A percentile compares a stretch with the other conserved stretches of the same genome.
phyloP scores from a whole-genome alignment of 768 basidiomycete genomes.

The Leccinum variicolor region DNA sequence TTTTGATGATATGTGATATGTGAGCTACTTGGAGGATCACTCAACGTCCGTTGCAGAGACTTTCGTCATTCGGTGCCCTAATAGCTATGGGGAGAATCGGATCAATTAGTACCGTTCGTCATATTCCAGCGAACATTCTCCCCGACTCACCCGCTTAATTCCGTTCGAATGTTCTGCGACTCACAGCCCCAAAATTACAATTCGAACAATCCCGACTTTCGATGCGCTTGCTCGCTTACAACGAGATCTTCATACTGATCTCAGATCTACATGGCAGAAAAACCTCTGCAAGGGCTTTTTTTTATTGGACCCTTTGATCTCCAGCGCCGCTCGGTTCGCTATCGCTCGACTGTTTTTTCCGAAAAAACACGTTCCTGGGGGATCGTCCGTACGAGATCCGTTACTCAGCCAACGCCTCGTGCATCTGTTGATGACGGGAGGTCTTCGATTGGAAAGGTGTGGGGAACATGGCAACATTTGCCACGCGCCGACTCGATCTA shows the following conservation, averaged over 20 bases:
- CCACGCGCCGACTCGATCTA: slow-evolving; percentile 13
- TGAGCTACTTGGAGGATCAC: background rate
- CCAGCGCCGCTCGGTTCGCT: background rate
- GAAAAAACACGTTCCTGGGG: slow-evolving; percentile 4
- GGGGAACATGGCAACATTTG: slow-evolving; percentile 11
- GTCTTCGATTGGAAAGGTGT: slow-evolving; percentile 18
- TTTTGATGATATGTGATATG: background rate
- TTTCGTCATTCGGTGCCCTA: slow-evolving; percentile 4
- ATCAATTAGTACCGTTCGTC: background rate
- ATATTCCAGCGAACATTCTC: slow-evolving; percentile 4
- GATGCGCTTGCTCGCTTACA: slow-evolving; percentile 3
- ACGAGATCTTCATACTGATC: background rate
- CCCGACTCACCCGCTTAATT: slow-evolving; percentile 1
- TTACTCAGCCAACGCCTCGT: slow-evolving; percentile 22
- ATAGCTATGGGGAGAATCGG: background rate
- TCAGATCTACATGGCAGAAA: slow-evolving; percentile 2
- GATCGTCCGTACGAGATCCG: slow-evolving; percentile 1
- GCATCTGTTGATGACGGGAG: slow-evolving; percentile 18
- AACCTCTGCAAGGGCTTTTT: background rate
- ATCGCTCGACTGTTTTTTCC: slow-evolving; percentile 1
- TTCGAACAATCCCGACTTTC: slow-evolving; percentile 2
- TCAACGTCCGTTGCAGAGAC: slow-evolving; percentile 5
- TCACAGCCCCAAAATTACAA: background rate
- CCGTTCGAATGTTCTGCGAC: slow-evolving; percentile 3
- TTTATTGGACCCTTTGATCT: background rate